phyloP scores from a whole-genome alignment of 1,139 yeast genomes.

The Protomyces gravidus region DNA sequence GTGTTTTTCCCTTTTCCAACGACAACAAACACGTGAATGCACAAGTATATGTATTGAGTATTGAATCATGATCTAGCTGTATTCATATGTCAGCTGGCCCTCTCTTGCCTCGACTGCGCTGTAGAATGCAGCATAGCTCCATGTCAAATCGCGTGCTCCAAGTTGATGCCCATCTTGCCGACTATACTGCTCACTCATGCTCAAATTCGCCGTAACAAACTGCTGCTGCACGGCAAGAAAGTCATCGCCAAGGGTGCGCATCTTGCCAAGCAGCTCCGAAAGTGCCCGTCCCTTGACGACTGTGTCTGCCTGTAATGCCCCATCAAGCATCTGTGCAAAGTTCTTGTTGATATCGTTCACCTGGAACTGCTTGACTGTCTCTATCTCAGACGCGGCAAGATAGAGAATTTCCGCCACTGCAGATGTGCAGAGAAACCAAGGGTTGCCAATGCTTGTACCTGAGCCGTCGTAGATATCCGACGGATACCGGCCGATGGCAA shows the following conservation, averaged over 20 bases:
- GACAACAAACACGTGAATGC: background rate
- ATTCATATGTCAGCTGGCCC: background rate
- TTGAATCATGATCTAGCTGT: background rate
- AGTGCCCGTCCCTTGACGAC: conserved; percentile 38
- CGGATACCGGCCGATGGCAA: conserved; percentile 86
- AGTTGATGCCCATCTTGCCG: conserved; percentile 74
- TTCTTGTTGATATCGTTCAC: conserved; percentile 5
- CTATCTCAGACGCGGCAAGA: conserved; percentile 10
- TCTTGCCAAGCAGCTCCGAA: conserved; percentile 46
- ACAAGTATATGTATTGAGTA: background rate
- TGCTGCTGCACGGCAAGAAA: conserved; percentile 65
- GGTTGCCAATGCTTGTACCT: conserved; percentile 65
- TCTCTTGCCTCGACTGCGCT: conserved; percentile 46
- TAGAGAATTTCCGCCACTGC: conserved; percentile 63
- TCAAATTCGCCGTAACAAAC: conserved; percentile 70
- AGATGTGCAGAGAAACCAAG: conserved; percentile 89
- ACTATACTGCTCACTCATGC: conserved; percentile 84
- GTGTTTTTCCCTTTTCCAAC: background rate
- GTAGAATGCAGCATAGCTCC: conserved; percentile 86
- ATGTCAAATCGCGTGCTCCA: conserved; percentile 82
- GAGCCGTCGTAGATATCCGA: conserved; percentile 84
- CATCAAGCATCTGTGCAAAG: conserved; percentile 31
- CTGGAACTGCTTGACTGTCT: background rate
- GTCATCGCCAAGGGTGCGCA: conserved; percentile 65
- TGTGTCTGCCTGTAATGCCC: background rate